Conservation (phyloP, 2,329 filamentous ascomycete genomes). For the Periconia sp. region DNA sequence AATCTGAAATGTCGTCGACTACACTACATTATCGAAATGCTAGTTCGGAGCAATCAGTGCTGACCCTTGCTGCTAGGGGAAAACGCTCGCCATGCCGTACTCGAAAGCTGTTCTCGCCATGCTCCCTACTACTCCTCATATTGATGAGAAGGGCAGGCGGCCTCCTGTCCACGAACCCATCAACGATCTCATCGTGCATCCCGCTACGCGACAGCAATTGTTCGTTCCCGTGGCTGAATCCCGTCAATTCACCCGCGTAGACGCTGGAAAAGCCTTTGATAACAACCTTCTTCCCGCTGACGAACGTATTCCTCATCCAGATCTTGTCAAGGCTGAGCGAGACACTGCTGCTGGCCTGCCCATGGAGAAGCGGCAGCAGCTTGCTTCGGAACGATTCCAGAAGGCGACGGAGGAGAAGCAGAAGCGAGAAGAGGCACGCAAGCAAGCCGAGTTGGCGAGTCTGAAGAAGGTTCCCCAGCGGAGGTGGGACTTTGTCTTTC, state of each 20-base stretch:
- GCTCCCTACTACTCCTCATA: constrained; percentile 70
- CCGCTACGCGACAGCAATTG: constrained; percentile 60
- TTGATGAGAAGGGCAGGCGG: constrained; percentile 41
- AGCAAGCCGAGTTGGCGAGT: constrained; percentile 51
- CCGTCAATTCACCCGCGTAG: constrained; percentile 68
- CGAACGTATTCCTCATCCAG: constrained; percentile 67
- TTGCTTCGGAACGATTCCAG: constrained; percentile 36
- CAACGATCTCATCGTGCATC: constrained; percentile 68
- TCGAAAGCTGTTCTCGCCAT: constrained; percentile 76
- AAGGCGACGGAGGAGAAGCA: constrained; percentile 43
- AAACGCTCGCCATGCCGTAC: constrained; percentile 78
- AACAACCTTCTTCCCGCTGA: constrained; percentile 66
- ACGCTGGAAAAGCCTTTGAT: constrained; percentile 67
- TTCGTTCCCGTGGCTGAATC: constrained; percentile 71
- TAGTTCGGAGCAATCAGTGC: constrained; percentile 11
- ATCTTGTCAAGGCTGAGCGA: constrained; percentile 58
- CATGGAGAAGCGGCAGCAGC: constrained; percentile 41
- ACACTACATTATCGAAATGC: too few species aligned
- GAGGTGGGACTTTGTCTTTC: constrained; percentile 66
- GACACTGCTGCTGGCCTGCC: constrained; percentile 35
- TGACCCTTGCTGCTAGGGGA: constrained; percentile 64
- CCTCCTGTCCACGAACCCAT: constrained; percentile 63
- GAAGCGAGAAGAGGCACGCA: constrained; percentile 49
- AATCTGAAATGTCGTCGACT: constrained; percentile 70
- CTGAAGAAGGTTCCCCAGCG: constrained; percentile 54